These are phyloP conservation scores for Aquilaria yunnanensis DNA, from an alignment of 345 rosid species.

Conservation along the genomic window DNA sequence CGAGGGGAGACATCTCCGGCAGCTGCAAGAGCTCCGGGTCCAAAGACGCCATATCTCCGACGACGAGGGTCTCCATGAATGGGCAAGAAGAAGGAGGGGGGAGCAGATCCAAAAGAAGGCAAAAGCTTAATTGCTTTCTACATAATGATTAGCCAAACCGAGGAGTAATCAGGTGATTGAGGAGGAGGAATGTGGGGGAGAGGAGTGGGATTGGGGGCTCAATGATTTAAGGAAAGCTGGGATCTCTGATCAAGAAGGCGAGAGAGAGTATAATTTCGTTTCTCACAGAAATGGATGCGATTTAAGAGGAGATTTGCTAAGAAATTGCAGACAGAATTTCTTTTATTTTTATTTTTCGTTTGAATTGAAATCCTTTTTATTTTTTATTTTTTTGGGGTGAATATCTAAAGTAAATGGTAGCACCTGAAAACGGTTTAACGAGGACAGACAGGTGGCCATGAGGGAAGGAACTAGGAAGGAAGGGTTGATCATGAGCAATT, in stretches of 20 bases:
- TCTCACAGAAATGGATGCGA: conserved; percentile 23
- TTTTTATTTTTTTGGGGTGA: neutral
- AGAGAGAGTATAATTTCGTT: neutral
- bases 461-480: neutral
- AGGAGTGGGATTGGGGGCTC: conserved; percentile 12
- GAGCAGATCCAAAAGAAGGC: neutral
- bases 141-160: conserved; percentile 13
- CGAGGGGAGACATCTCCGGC: conserved; percentile 67
- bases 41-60: conserved; percentile 54
- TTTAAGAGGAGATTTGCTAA: conserved; percentile 15
- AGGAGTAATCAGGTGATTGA: conserved; percentile 10
- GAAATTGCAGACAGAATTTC: conserved; percentile 16
- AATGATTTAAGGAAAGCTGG: neutral
- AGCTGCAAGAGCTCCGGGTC: conserved; percentile 86
- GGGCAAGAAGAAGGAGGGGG: neutral
- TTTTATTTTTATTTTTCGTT: neutral
- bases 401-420: too few species aligned
- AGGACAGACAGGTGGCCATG: conserved; percentile 19
- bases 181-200: neutral
- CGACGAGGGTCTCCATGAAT: conserved; percentile 30
- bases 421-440: conserved; percentile 6
- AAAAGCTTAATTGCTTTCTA: neutral
- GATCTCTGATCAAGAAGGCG: conserved; percentile 7
- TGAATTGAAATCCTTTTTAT: too few species aligned
- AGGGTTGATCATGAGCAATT: too few species aligned